A percentile compares a stretch with the other conserved stretches of the same genome.
Evolutionary conservation across 345 rosid species (phyloP).

Genomic region (Cardamine resedifolia): DNA sequence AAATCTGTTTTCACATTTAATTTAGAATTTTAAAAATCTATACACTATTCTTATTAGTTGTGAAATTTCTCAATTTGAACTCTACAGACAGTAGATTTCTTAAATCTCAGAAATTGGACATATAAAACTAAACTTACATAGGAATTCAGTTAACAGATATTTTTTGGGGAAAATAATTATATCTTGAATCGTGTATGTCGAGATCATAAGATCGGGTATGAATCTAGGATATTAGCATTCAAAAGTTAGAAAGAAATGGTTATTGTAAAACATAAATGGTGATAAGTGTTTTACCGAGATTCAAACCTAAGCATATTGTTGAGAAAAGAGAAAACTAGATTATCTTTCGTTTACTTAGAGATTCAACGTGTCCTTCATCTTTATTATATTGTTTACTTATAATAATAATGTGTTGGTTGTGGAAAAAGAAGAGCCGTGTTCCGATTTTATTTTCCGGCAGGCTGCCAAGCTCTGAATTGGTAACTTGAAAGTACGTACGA

Average conservation of each 20-base stretch:
- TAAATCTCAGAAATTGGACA: background rate
- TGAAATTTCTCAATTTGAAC: background rate
- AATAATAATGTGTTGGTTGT: background rate
- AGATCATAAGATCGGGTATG: background rate
- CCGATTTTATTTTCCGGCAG: background rate
- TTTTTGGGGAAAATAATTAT: no score
- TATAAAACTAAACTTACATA: no score
- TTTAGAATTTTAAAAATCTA: background rate
- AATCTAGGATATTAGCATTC: background rate
- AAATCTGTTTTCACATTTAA: no score
- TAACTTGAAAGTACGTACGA: background rate
- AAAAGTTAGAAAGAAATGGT: no score
- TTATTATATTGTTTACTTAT: background rate
- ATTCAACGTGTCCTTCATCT: background rate
- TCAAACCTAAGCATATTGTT: background rate
- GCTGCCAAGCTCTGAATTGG: background rate
- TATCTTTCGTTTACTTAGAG: background rate
- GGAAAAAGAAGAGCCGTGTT: background rate
- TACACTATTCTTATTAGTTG: background rate
- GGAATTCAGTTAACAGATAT: background rate
- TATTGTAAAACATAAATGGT: background rate
- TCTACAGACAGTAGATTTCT: background rate
- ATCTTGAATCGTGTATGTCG: no score
- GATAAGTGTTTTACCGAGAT: background rate
- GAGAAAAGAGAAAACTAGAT: no score